Conservation (phyloP, 257 asterid genomes). For the Paulownia fortunei region DNA sequence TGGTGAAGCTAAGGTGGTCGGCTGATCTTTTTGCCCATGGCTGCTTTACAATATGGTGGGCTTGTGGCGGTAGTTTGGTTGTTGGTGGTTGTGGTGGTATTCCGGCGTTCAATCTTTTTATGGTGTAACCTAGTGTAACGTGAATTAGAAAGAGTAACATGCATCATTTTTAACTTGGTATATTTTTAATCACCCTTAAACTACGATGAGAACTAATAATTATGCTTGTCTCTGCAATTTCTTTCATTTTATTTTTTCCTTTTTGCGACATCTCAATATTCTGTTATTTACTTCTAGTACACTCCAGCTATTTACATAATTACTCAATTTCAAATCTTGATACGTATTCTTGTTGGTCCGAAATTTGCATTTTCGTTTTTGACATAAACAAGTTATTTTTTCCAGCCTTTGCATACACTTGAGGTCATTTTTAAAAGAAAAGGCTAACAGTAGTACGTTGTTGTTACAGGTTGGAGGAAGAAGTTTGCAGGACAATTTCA, state of each 20-base stretch:
- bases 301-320: too few species aligned
- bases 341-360: background rate
- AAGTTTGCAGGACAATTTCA: conserved; percentile 81
- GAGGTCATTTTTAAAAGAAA: background rate
- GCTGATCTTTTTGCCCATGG: too few species aligned
- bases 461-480: conserved; percentile 77
- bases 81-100: background rate
- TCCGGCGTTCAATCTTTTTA: background rate
- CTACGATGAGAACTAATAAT: too few species aligned
- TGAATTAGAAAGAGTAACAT: background rate
- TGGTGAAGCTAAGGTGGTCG: too few species aligned
- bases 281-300: too few species aligned
- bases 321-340: background rate
- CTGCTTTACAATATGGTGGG: background rate
- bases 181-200: too few species aligned
- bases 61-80: background rate
- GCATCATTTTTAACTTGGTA: too few species aligned
- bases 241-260: too few species aligned
- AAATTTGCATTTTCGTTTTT: background rate
- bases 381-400: background rate
- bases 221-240: too few species aligned
- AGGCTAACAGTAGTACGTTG: background rate
- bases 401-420: background rate
- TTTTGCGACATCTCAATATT: too few species aligned
- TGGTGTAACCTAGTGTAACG: background rate